Percentiles rank a stretch among this genome's conserved stretches.
These are phyloP conservation scores for Sisymbrium altissimum DNA, from an alignment of 345 rosid species.

Conservation along the genomic window DNA sequence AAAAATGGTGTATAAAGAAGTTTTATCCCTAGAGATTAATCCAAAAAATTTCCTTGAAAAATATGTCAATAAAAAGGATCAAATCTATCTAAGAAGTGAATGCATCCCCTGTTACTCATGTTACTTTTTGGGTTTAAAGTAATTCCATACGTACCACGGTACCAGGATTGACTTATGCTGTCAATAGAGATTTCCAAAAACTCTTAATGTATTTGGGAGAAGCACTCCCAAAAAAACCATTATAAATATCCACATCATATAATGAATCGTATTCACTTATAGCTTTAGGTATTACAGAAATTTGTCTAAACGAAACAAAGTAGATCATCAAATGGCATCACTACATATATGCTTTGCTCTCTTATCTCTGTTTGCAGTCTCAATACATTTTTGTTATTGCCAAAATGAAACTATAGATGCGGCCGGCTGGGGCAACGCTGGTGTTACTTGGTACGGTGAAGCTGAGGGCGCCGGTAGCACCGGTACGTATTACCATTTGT, in stretches of 20 bases:
- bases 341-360: not conserved
- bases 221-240: not conserved
- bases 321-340: conserved; percentile 24
- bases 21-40: no score
- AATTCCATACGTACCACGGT: not conserved
- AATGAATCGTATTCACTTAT: not conserved
- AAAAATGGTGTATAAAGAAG: no score
- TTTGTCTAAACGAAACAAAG: not conserved
- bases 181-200: not conserved
- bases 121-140: not conserved
- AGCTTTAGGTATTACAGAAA: not conserved
- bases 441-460: conserved; percentile 64
- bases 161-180: not conserved
- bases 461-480: conserved; percentile 48
- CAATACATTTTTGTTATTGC: conserved; percentile 9
- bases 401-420: not conserved
- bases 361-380: not conserved
- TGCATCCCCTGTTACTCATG: no score
- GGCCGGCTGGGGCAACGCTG: conserved; percentile 39
- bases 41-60: not conserved
- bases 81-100: not conserved
- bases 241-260: not conserved
- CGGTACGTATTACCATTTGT: conserved; percentile 34
- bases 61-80: not conserved
- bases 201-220: not conserved